Percentiles rank a stretch among this genome's conserved stretches.
Conservation (phyloP, 805 yeast species). For the Yamadazyma takamatsuzukensis region DNA sequence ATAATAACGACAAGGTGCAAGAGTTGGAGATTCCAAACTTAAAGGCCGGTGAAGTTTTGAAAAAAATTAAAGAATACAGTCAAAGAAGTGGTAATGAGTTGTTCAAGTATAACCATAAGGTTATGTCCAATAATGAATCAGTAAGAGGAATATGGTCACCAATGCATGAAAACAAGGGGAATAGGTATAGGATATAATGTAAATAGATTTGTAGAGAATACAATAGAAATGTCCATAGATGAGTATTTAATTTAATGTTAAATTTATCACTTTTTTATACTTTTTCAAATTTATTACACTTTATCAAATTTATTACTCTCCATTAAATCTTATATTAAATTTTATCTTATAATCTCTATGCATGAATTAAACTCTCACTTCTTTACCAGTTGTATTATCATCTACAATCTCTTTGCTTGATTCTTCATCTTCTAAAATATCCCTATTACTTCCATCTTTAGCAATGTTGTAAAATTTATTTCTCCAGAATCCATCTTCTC, state of each 20-base stretch:
- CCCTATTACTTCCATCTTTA: slow-evolving; percentile 13
- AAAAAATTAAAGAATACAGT: slow-evolving; percentile 59
- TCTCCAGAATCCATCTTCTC: slow-evolving; percentile 72
- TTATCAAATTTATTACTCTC: too few relatives aligned
- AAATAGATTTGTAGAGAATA: too few relatives aligned
- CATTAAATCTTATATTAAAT: too few relatives aligned
- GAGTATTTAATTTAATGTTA: too few relatives aligned
- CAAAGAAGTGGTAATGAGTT: slow-evolving; percentile 68
- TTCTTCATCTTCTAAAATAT: not conserved
- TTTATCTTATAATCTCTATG: too few relatives aligned
- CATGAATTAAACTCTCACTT: too few relatives aligned
- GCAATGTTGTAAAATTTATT: slow-evolving; percentile 47
- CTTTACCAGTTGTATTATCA: too few relatives aligned
- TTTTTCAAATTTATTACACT: too few relatives aligned
- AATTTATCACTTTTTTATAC: too few relatives aligned
- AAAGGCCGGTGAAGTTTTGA: slow-evolving; percentile 55
- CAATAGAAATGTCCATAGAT: too few relatives aligned
- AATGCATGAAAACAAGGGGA: slow-evolving; percentile 58
- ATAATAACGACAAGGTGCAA: slow-evolving; percentile 24
- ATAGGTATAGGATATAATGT: slow-evolving; percentile 35
- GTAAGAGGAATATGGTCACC: slow-evolving; percentile 99
- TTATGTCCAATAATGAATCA: slow-evolving; percentile 72
- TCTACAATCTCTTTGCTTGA: too few relatives aligned
- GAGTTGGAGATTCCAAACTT: slow-evolving; percentile 76
- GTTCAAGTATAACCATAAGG: slow-evolving; percentile 66